phyloP scores from a whole-genome alignment of 768 basidiomycete genomes.

The Termitomyces sp. region DNA sequence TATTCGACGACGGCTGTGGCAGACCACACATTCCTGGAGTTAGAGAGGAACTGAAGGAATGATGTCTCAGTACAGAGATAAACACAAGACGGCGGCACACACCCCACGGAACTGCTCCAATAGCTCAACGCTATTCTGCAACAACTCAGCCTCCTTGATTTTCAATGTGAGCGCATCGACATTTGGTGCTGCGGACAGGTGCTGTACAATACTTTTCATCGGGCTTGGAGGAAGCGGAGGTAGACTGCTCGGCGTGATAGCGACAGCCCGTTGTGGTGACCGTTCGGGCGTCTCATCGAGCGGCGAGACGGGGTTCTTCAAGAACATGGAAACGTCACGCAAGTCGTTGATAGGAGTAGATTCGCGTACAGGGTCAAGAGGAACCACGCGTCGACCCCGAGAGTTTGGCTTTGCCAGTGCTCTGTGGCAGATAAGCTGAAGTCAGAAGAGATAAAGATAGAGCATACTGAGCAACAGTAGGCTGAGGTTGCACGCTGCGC shows the following conservation, averaged over 20 bases:
- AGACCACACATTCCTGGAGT: constrained; percentile 55
- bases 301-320: constrained; percentile 42
- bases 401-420: constrained; percentile 7
- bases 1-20: constrained; percentile 50
- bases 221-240: constrained; percentile 35
- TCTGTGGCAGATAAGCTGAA: neutral
- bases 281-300: constrained; percentile 18
- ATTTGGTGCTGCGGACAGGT: constrained; percentile 23
- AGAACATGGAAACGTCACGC: constrained; percentile 45
- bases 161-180: constrained; percentile 24
- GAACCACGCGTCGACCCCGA: constrained; percentile 19
- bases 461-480: constrained; percentile 1
- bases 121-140: constrained; percentile 29
- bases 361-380: constrained; percentile 38
- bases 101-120: constrained; percentile 32
- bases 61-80: constrained; percentile 4
- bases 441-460: neutral
- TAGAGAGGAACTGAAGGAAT: constrained; percentile 49
- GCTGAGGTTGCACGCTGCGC: constrained; percentile 35
- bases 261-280: constrained; percentile 17
- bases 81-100: constrained; percentile 11
- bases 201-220: constrained; percentile 32
- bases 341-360: constrained; percentile 44
- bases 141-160: constrained; percentile 27
- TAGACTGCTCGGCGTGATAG: constrained; percentile 30